Conservation (phyloP, 1,284 basidiomycete species). For the Pisolithus thermaeus region DNA sequence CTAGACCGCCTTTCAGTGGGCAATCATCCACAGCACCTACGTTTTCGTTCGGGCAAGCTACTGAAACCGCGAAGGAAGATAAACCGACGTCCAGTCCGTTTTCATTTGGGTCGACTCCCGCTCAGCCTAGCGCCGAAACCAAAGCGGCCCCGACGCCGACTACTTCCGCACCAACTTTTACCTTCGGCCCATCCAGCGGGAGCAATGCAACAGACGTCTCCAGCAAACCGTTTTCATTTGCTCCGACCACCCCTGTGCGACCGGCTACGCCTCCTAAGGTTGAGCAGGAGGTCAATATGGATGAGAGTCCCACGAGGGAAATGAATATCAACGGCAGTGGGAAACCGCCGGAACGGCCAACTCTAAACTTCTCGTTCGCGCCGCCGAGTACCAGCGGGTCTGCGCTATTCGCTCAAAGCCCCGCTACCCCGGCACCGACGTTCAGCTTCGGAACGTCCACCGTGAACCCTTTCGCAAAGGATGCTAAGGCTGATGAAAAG, state of each 20-base stretch:
- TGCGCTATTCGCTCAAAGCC: constrained; percentile 36
- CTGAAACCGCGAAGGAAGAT: constrained; percentile 16
- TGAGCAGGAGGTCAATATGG: constrained; percentile 60
- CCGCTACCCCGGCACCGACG: constrained; percentile 21
- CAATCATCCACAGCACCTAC: constrained; percentile 15
- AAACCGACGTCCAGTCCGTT: constrained; percentile 22
- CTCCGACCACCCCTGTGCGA: constrained; percentile 20
- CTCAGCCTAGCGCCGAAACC: constrained; percentile 21
- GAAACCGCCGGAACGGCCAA: constrained; percentile 31
- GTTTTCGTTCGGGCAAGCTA: constrained; percentile 25
- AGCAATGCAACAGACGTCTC: constrained; percentile 25
- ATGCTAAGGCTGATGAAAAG: constrained; percentile 28
- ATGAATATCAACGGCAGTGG: constrained; percentile 31
- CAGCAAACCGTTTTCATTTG: constrained; percentile 30
- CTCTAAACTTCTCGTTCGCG: constrained; percentile 42
- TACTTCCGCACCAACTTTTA: constrained; percentile 23
- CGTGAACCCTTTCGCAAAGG: constrained; percentile 28
- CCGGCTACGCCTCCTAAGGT: constrained; percentile 52
- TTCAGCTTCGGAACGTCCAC: constrained; percentile 26
- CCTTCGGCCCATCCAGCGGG: constrained; percentile 25
- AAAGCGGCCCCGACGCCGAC: constrained; percentile 15
- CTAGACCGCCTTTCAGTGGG: constrained; percentile 24
- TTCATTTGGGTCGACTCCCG: constrained; percentile 20
- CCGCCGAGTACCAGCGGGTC: constrained; percentile 28
- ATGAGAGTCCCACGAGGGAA: constrained; percentile 62